These are phyloP conservation scores for Penicillium longicatenatum DNA, from an alignment of 495 filamentous ascomycete genomes.

Conservation along the genomic window DNA sequence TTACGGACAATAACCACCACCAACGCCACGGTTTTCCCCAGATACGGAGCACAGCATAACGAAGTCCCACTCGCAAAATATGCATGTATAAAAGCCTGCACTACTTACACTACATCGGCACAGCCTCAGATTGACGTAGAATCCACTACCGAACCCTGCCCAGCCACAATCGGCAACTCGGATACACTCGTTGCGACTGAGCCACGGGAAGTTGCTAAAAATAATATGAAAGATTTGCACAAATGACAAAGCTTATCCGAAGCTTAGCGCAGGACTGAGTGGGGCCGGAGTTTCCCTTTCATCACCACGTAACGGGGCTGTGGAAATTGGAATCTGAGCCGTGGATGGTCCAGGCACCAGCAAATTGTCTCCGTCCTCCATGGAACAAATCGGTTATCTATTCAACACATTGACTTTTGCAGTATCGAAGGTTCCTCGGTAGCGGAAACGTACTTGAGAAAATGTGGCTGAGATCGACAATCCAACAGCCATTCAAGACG, in stretches of 20 bases:
- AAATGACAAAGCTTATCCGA: conserved; percentile 25
- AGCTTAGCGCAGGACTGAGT: conserved; percentile 20
- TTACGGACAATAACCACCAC: no score
- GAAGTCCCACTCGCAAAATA: no score
- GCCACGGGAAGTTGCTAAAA: conserved; percentile 5
- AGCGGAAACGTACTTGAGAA: not conserved
- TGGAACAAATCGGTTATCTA: not conserved
- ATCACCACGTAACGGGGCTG: no score
- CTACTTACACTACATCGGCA: not conserved
- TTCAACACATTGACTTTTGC: not conserved
- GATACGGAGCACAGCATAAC: no score
- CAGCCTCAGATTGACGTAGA: not conserved
- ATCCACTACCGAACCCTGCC: no score
- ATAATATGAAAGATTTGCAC: not conserved
- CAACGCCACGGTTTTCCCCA: no score
- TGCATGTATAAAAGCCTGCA: no score
- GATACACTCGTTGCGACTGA: not conserved
- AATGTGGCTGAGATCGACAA: not conserved
- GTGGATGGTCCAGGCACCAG: no score
- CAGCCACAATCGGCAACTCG: not conserved
- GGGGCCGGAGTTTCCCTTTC: not conserved
- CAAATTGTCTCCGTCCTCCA: not conserved
- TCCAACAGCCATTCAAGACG: not conserved
- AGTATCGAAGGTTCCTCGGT: not conserved
- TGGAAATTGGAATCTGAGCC: no score